Evolutionary conservation across 106 monocot species (phyloP), one percentile per base, ranked within the genome.

Genomic region (Amphibolis antarctica): DNA sequence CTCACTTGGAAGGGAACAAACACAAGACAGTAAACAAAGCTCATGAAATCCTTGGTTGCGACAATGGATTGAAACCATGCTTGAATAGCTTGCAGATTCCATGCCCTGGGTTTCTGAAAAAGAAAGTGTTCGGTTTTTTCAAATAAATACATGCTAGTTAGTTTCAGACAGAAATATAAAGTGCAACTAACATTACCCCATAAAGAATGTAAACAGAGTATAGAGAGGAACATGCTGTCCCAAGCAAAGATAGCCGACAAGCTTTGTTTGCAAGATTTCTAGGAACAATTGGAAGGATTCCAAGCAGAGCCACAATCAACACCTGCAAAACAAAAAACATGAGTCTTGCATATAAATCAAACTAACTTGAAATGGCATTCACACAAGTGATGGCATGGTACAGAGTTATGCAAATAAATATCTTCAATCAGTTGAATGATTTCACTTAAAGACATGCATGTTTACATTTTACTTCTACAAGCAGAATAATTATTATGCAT

Each of bases 31-130:
- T 83, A 88, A 12, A 81, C 42, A 42, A 93, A 69, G 68, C 69
- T 76, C 44, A 88, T 76, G 59, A 88, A 88, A 62, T 57, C 57
- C 57, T 57, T 57, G 57, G 57, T 28, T 17, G 15, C 28, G 28
- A 28, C 4, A 29, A 57, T 27, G 6, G 57, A 57, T 28, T 57
- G 57, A 57, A 57, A 27, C 24, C 27, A 57, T 12, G 18, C 57
- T 57, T 15, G 57, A 57, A 57, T 57, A 28, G 57, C 57, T 3
- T 13, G 28, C 57, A 57, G 23, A 57, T 86, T 93, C 85, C 85
- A 88, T 24, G 83, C 77, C 46, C 88, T 83, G 24, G 93, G 85
- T 75, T 72, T 79, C 93, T 93, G 76, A 46, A 78, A 1, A 13
- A 63, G 20, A 44, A 54, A 49, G 24, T 13, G n/a, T 42, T 64